Percentiles rank a stretch among this genome's conserved stretches.
phyloP scores from a whole-genome alignment of 2,329 filamentous ascomycete species.

The Colletotrichum abscissum region DNA sequence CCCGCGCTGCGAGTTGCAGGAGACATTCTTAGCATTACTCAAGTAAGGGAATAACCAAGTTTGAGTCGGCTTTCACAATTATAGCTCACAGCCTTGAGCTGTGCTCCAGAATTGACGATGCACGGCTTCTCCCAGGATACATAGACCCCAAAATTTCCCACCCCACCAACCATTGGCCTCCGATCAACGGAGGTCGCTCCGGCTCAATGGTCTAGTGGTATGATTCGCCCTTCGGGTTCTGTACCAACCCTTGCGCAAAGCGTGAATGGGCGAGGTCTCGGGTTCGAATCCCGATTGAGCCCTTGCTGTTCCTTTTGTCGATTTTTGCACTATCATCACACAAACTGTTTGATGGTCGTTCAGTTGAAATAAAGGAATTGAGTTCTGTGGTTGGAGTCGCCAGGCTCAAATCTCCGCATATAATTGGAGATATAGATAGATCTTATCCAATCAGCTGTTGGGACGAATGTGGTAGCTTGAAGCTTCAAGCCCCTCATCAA shows the following conservation, averaged over 20 bases:
- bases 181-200: neutral
- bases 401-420: too few species aligned
- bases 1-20: too few species aligned
- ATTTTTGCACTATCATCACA: neutral
- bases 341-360: too few species aligned
- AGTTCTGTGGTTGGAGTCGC: too few species aligned
- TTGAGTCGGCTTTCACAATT: neutral
- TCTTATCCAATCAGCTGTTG: too few species aligned
- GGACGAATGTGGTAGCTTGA: too few species aligned
- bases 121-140: neutral
- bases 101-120: neutral
- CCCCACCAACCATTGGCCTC: neutral
- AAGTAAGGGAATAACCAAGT: neutral
- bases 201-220: constrained; percentile 36
- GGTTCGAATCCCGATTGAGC: constrained; percentile 34
- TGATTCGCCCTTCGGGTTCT: constrained; percentile 35
- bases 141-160: neutral
- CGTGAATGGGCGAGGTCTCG: constrained; percentile 31
- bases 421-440: too few species aligned
- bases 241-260: constrained; percentile 1
- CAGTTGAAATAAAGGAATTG: too few species aligned
- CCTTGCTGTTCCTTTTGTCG: neutral
- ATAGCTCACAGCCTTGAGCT: too few species aligned
- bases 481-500: too few species aligned
- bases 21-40: too few species aligned